Base-by-base conservation (phyloP, 192 early-diverging fungal genomes). In the Entomortierella lignicola region DNA sequence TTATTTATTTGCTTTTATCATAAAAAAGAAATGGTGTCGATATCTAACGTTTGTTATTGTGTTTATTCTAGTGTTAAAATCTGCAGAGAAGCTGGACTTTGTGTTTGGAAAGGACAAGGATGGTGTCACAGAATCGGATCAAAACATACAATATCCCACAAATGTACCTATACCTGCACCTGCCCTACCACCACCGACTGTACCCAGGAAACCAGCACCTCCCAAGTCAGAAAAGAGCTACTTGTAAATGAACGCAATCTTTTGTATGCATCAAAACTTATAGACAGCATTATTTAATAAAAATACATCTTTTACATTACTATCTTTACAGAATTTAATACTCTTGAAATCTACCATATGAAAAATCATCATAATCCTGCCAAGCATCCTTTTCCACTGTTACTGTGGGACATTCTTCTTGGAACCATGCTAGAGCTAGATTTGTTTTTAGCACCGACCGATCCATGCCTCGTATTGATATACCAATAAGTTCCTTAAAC, bases 181-280 rank as follows among this genome's bases (percentile, higher is more conserved):
- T 23, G 20, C 69, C 4, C 39, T 63, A 0, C 8, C 60, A 29
- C 54, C 66, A 29, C 75, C 75, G 12, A 42, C 52, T 27, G 42
- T 59, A 10, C 66, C 75, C 10, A 63, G 75, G 63, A 79, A 79
- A 31, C 75, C 75, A 47, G 56, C 62, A 18, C 75, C 75, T 29
- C 75, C 75, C 29, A 79, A 79, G 50, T 54, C 44, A 10, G 75
- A 79, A 47, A 79, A 61, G 75, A 79, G 75, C 32, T 79, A 70
- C 43, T 43, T 79, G 25, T 79, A 70, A 60, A 29, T 1, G 44
- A 11, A 23, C 32, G 7, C 2, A 23, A 34, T 13, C 29, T 18
- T 20, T 57, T 10, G 2, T 54, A 26, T 54, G 52, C 52, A 54
- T 54, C n/a, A 54, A 4, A 6, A 11, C 44, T 12, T 20, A 47